Evolutionary conservation across 2,329 filamentous ascomycete genomes (phyloP).

Genomic region (Colletotrichum karsti): DNA sequence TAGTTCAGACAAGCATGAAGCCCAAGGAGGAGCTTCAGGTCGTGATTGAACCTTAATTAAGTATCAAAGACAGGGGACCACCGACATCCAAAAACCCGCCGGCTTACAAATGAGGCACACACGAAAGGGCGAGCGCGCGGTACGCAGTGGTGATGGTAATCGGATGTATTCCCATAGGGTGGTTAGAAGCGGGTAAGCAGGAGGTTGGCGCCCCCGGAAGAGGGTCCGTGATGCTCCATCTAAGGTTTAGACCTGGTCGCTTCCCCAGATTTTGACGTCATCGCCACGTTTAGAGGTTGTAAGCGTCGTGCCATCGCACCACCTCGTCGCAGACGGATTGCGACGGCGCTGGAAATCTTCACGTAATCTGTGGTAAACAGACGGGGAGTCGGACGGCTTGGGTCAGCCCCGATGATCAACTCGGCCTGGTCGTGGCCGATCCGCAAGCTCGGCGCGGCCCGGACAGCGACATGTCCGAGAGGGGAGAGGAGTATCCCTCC

Average conservation of each 20-base stretch:
- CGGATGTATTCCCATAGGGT: slow-evolving; percentile 1
- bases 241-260: not conserved
- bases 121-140: not conserved
- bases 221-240: slow-evolving; percentile 5
- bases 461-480: not conserved
- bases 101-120: slow-evolving; percentile 13
- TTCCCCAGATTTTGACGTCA: slow-evolving; percentile 24
- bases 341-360: not conserved
- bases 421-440: not conserved
- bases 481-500: not conserved
- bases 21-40: not conserved
- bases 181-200: not conserved
- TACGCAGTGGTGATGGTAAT: not conserved
- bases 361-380: not conserved
- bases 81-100: too few species aligned
- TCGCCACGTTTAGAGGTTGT: not conserved
- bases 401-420: not conserved
- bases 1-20: not conserved
- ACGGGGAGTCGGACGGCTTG: not conserved
- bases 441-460: not conserved
- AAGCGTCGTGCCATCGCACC: not conserved
- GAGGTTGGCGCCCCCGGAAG: not conserved
- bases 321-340: not conserved
- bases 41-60: not conserved
- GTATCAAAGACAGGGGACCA: not conserved